phyloP scores from a whole-genome alignment of 2,329 filamentous ascomycete species.

The Tolypocladium guangdongense region DNA sequence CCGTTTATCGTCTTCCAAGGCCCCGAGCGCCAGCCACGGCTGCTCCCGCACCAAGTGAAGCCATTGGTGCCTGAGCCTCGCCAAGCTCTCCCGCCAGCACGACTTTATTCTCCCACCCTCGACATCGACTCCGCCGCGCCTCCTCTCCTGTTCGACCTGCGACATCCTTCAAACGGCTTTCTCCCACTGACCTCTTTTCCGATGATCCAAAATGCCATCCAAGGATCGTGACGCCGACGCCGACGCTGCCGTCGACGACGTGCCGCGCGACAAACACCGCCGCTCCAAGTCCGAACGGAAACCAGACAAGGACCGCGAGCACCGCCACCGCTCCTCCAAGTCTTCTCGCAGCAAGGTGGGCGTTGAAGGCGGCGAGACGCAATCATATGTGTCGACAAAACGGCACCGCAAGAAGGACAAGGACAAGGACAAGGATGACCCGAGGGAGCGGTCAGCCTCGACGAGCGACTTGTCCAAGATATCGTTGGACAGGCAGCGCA shows the following conservation, averaged over 20 bases:
- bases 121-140: not conserved
- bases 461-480: conserved; percentile 34
- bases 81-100: not conserved
- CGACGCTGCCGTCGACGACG: conserved; percentile 21
- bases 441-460: conserved; percentile 18
- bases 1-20: not conserved
- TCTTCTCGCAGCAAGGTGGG: conserved; percentile 30
- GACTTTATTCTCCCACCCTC: not conserved
- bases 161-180: not conserved
- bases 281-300: conserved; percentile 29
- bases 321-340: conserved; percentile 28
- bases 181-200: conserved; percentile 3
- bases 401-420: conserved; percentile 21
- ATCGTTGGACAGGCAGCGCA: conserved; percentile 29
- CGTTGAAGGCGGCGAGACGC: conserved; percentile 27
- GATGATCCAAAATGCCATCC: conserved; percentile 27
- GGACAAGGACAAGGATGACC: conserved; percentile 22
- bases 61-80: not conserved
- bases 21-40: not conserved
- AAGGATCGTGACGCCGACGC: conserved; percentile 30
- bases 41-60: not conserved
- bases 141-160: not conserved
- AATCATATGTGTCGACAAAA: conserved; percentile 25
- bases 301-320: conserved; percentile 19
- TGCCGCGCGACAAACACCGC: conserved; percentile 27